phyloP scores from a whole-genome alignment of 2,329 filamentous ascomycete species.

The Phyllosticta capitalensis region DNA sequence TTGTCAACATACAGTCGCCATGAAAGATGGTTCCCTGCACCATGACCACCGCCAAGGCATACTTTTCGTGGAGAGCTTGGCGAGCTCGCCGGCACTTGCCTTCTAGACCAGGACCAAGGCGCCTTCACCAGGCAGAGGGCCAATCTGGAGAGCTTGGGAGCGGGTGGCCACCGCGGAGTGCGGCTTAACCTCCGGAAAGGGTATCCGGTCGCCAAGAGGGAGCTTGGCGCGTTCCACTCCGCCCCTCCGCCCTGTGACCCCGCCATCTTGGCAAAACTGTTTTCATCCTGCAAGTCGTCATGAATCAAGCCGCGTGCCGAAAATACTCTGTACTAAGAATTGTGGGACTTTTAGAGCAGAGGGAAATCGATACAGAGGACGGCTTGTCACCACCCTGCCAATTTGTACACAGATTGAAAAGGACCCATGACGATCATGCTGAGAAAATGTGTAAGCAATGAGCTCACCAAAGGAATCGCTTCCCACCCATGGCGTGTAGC shows the following conservation, averaged over 20 bases:
- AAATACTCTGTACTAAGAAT: not conserved
- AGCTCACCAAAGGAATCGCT: not conserved
- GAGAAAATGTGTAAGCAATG: not conserved
- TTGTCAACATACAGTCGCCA: not conserved
- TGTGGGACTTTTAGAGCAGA: too few species aligned
- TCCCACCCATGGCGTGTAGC: not conserved
- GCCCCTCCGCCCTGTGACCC: not conserved
- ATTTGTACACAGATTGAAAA: not conserved
- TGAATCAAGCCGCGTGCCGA: not conserved
- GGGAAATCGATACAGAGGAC: not conserved
- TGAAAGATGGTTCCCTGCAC: conserved; percentile 7
- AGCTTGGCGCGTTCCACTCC: conserved; percentile 1
- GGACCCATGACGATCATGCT: not conserved
- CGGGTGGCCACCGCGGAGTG: not conserved
- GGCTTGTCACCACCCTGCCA: not conserved
- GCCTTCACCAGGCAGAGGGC: not conserved
- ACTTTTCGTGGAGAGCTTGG: conserved; percentile 3
- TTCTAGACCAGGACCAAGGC: not conserved
- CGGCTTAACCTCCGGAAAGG: not conserved
- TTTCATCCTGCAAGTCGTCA: not conserved
- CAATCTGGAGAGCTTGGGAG: conserved; percentile 3
- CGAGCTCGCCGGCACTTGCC: not conserved
- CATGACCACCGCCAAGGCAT: conserved; percentile 8
- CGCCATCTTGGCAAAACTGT: not conserved
- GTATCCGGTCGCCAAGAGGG: not conserved